Evolutionary conservation across 169 alveolate genomes (phyloP), one percentile per base, ranked within the genome.

Genomic region (Eimeria praecox): DNA sequence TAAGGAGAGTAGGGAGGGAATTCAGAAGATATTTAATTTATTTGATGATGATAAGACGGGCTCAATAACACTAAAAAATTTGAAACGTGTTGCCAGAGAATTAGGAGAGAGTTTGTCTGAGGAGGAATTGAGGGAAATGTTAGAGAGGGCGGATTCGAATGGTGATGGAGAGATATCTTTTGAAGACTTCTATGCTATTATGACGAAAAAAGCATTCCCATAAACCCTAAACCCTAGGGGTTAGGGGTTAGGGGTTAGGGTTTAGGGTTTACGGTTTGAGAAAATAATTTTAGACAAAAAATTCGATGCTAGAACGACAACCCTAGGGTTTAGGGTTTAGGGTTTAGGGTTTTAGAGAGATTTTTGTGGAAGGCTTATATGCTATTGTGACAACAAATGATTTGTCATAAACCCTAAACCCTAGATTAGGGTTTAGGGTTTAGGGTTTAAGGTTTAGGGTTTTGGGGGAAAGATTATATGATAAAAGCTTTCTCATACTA

Each of bases 151-250:
- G 35, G 99, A 99, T 97, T 97, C 99, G 35, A 99, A 99, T 96
- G 99, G 99, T 2, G 99, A 99, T 93, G 99, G 99, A n/a, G 99
- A 98, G 95, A 98, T 99, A 64, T 98, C 99, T 69, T 98, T 99
- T 88, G 99, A 99, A 92, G 99, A 99, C 96, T 99, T 99, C 97
- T 99, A 99, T 97, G 98, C 98, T 96, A 99, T 99, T 90, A 99
- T 99, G 99, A 99, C 99, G 87, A 99, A 99, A 97, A 99, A 99
- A 96, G 98, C 99, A 66, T 99, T 99, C 95, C 99, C 99, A 78
- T 99, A 98, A 98, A 30, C 71, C 73, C 56, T 64, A 8, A 8
- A n/a, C n/a, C n/a, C n/a, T n/a, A n/a, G n/a, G n/a, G n/a, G n/a
- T n/a, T n/a, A n/a, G n/a, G n/a, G n/a, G n/a, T n/a, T n/a, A n/a